Evolutionary conservation across 257 asterid species (phyloP), one percentile per base, ranked within the genome.

Genomic region (Solanum chiquidenum): DNA sequence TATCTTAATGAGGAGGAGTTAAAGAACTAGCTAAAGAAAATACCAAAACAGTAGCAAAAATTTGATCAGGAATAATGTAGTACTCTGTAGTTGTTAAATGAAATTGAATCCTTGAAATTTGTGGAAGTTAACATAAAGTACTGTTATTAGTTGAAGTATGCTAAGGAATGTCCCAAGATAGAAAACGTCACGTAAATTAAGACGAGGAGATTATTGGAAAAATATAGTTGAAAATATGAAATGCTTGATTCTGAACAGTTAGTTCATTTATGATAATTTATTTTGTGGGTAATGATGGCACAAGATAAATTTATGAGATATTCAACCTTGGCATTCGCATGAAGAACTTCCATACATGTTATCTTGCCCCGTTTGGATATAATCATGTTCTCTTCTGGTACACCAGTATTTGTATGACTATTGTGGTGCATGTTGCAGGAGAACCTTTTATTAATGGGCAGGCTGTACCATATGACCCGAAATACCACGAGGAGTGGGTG

Each of bases 401-500:
- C 25, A 18, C 85, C 42, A 46, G 85, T 80, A 29, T 27, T 27
- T 79, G n/a, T 44, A 79, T 79, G 66, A 79, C 85, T 18, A 0
- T 29, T 46, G 29, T 80, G 29, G 42, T 80, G 42, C 68, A 79
- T 85, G 49, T 87, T 90, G 89, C 94, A 97, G 99, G 99, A 29
- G 99, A 97, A 73, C 99, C 99, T 49, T 95, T 97, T 86, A 95
- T 97, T 46, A 92, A 96, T 23, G 99, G 99, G 11, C 95, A 96
- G 87, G 99, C 99, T 85, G 98, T 95, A 42, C 98, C 99, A 2
- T 97, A 97, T 42, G 99, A 97, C 86, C 97, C 98, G 20, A 97
- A 93, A 86, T 97, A 97, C 86, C 99, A 97, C 3, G 99, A 92
- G 93, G 99, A 97, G 88, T 97, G 99, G 99, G 98, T 92, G 92